Evolutionary conservation across 768 basidiomycete species (phyloP), one percentile per base, ranked within the genome.

Genomic region (Phlebiopsis gigantea): DNA sequence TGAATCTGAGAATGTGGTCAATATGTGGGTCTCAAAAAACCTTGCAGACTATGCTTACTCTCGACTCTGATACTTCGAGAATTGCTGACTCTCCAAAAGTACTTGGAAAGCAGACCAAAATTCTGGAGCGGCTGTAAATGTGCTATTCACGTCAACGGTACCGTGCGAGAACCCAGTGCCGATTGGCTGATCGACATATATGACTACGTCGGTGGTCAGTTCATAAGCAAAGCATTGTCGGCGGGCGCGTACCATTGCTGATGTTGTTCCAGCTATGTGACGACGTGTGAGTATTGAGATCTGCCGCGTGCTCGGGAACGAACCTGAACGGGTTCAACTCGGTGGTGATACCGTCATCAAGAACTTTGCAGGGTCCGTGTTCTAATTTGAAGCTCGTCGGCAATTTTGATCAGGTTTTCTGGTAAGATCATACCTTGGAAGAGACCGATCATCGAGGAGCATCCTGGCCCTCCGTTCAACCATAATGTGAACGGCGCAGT

Each of bases 171-270:
- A 85, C 3, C 85, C 84, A 0, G 82, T 78, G 0, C 82, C 83
- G 34, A 87, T 81, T 4, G 84, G 85, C 63, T 87, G 84, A 65
- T 86, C 84, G 29, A 87, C 82, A 64, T 86, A 87, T 30, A 87
- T 81, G 69, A 87, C 84, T 87, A 50, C 12, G 15, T 57, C 15
- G n/a, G 17, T n/a, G 9, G 22, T 12, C 9, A 44, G 47, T 47
- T n/a, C 15, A n/a, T 17, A 41, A 29, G 12, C 22, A 24, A 51
- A 12, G 28, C 50, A 43, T 34, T 24, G 25, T 22, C 5, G 7
- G 8, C 22, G 29, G 9, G 8, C 34, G 64, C 82, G 39, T 48
- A 85, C 85, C 78, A 59, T 87, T 87, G 70, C 79, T 84, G 51
- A 82, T 63, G 53, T 79, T 82, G 62, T 87, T 87, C 87, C 87